Base-by-base conservation (phyloP, 1,284 basidiomycete genomes). In the Rhodofomes roseus region DNA sequence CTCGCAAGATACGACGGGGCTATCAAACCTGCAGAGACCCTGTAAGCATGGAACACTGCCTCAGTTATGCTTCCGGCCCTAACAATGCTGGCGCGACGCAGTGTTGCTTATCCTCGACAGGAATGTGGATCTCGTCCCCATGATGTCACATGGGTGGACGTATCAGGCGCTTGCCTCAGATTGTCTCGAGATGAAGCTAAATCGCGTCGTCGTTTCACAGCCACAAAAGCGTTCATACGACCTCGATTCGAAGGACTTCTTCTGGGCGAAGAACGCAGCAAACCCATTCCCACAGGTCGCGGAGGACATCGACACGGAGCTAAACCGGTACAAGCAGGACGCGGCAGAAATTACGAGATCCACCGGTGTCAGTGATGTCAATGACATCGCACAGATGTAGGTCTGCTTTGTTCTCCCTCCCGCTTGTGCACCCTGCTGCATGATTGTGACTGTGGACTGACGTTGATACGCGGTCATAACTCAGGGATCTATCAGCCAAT, bases 231-330 rank as follows among this genome's bases (percentile, higher is more conserved):
- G 90, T 64, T 89, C 92, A 0, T 98, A 98, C 70, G 97, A 99
- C 74, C 87, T 99, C 41, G 96, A 99, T 74, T 89, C 93, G 14
- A 98, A 98, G 69, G 97, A 99, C 75, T 99, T 97, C 74, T 99
- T 99, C 80, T 99, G 97, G 97, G 90, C 89, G 9, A 95, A 94
- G 75, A 98, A 99, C 70, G 94, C 95, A 1, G 88, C 92, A 6
- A 94, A 93, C 65, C 97, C 97, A 0, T 99, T 99, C 81, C 97
- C 97, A 34, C 94, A 98, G 68, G 97, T 99, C 1, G 96, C 97
- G 1, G 97, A 98, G 72, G 96, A 99, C 67, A 98, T 99, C 57
- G 95, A 99, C 70, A 71, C 82, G 4, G 97, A 99, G 74, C 79
- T 99, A 63, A 95, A 90, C 74, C 89, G 88, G 74, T 99, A 99